phyloP scores from a whole-genome alignment of 208 protist genomes.

The Strigomonas culicis region DNA sequence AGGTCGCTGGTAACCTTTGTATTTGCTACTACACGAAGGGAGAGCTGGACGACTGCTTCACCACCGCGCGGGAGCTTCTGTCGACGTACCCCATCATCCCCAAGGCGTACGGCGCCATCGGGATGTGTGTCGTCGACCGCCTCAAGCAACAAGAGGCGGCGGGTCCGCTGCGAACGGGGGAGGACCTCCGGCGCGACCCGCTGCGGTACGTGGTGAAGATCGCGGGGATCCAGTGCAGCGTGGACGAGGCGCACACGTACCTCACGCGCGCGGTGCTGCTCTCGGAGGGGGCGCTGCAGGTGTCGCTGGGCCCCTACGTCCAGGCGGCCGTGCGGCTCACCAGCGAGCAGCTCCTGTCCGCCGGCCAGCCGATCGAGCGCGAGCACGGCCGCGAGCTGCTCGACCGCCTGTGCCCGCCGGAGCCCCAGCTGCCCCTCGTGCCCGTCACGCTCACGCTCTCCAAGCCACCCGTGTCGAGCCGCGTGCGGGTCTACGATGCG shows the following conservation, averaged over 20 bases:
- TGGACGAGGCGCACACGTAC: conserved; percentile 43
- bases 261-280: conserved; percentile 36
- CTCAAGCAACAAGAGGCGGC: conserved; percentile 30
- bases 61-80: conserved; percentile 32
- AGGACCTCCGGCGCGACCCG: conserved; percentile 28
- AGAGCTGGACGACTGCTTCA: conserved; percentile 26
- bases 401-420: conserved; percentile 17
- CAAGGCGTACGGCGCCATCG: conserved; percentile 39
- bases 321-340: conserved; percentile 29
- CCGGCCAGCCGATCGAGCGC: conserved; percentile 29
- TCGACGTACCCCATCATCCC: conserved; percentile 43
- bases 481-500: conserved; percentile 23
- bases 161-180: conserved; percentile 15
- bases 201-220: conserved; percentile 36
- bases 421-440: not conserved
- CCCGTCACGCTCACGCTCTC: conserved; percentile 13
- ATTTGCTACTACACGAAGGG: conserved; percentile 27
- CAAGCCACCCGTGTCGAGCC: conserved; percentile 10
- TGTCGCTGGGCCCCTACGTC: conserved; percentile 31
- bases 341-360: conserved; percentile 44
- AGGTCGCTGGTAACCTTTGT: conserved; percentile 38
- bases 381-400: conserved; percentile 23
- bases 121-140: conserved; percentile 47
- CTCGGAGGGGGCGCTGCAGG: conserved; percentile 25
- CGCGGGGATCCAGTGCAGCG: conserved; percentile 27